Evolutionary conservation across 352 stramenopile genomes (phyloP), one percentile per base, ranked within the genome.

Genomic region (Globisporangium acanthophoron): DNA sequence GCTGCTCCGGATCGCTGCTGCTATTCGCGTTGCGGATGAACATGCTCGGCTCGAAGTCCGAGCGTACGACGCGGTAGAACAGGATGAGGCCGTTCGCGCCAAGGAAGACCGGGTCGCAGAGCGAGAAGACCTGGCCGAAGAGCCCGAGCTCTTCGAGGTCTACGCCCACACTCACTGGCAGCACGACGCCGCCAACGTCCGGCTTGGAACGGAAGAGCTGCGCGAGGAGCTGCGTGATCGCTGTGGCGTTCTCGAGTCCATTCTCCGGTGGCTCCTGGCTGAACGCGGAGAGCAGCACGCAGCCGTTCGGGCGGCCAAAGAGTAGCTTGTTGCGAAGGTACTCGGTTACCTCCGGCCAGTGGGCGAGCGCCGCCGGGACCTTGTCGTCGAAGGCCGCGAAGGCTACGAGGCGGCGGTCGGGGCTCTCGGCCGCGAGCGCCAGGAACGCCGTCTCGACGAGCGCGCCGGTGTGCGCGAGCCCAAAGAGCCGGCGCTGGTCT

Each of bases 311-410:
- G 8, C 61, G 65, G 20, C 75, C 79, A 37, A 87, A 80, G 27
- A 67, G 62, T 13, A 88, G 66, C 18, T 74, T 70, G 50, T 86
- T 84, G 51, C 73, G 80, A 18, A 91, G 59, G 53, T 91, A 91
- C 44, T 86, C 76, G 47, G 67, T 79, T 13, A 82, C 79, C 62
- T 91, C 79, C 0, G 74, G 55, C 76, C 74, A 87, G 13, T 66
- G 71, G 18, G 66, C 63, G 15, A 91, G 56, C 11, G 59, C 61
- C 8, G 67, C 56, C 0, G 81, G 74, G 4, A 88, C 50, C 21
- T 79, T 69, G 53, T 88, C 73, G 41, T 89, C 79, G 27, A 91
- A 85, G 13, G 74, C 76, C 13, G 78, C 74, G 39, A 91, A 91
- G 12, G 68, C 81, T 3, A 81, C 20, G 29, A 40, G 20, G 55